phyloP scores from a whole-genome alignment of 2,329 filamentous ascomycete species.

The Claviceps sp. region DNA sequence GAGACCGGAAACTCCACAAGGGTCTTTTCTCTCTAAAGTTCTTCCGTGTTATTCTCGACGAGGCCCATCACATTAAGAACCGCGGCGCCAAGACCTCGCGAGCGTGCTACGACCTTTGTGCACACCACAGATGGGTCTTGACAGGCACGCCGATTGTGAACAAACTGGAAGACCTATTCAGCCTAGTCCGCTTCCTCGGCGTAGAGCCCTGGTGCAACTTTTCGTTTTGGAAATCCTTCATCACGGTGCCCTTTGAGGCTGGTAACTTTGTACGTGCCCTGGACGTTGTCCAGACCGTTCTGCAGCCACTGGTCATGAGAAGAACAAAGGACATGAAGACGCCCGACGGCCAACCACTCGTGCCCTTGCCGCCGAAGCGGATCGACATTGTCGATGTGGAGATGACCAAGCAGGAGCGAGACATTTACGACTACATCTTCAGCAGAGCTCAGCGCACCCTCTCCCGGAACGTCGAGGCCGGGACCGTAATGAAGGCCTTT shows the following conservation, averaged over 20 bases:
- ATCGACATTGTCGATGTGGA: slow-evolving; percentile 82
- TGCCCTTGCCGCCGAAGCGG: slow-evolving; percentile 66
- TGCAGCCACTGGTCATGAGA: slow-evolving; percentile 89
- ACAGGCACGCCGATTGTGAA: slow-evolving; percentile 97
- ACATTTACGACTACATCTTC: slow-evolving; percentile 88
- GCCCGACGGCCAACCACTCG: slow-evolving; percentile 60
- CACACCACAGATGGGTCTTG: slow-evolving; percentile 79
- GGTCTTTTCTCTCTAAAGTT: slow-evolving; percentile 89
- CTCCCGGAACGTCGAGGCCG: slow-evolving; percentile 74
- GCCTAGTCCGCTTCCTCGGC: slow-evolving; percentile 76
- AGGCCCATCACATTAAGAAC: slow-evolving; percentile 88
- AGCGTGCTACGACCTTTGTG: slow-evolving; percentile 81
- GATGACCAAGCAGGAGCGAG: slow-evolving; percentile 69
- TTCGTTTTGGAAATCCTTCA: slow-evolving; percentile 98
- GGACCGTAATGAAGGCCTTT: slow-evolving; percentile 87
- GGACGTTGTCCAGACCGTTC: slow-evolving; percentile 91
- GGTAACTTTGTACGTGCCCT: slow-evolving; percentile 87
- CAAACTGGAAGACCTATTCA: slow-evolving; percentile 86
- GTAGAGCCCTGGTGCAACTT: slow-evolving; percentile 99
- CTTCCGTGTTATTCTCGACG: slow-evolving; percentile 89
- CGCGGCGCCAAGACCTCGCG: slow-evolving; percentile 84
- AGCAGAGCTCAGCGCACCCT: slow-evolving; percentile 72
- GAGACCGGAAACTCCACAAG: slow-evolving; percentile 49
- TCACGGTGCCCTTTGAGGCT: slow-evolving; percentile 91
- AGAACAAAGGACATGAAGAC: slow-evolving; percentile 98